Percentiles rank a stretch among this genome's conserved stretches.
Evolutionary conservation across 352 stramenopile species (phyloP).

Genomic region (Phytophthora palmivora): DNA sequence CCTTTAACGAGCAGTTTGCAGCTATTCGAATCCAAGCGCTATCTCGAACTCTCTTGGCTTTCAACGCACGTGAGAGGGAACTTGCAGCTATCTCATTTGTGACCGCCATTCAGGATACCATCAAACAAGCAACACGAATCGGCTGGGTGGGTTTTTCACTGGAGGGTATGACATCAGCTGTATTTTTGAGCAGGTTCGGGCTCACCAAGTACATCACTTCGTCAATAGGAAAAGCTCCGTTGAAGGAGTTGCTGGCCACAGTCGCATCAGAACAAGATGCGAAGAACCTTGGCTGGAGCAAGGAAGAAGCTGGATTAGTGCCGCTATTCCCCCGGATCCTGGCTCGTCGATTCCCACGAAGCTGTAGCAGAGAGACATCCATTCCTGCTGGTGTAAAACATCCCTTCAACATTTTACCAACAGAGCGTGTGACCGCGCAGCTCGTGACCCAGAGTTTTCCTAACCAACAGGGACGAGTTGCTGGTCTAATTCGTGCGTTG

Average conservation of each 20-base stretch:
- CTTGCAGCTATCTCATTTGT: conserved; percentile 59
- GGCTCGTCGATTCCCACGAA: conserved; percentile 46
- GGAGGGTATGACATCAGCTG: conserved; percentile 66
- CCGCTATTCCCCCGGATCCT: conserved; percentile 29
- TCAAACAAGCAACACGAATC: conserved; percentile 34
- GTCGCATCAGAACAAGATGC: conserved; percentile 43
- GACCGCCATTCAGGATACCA: conserved; percentile 36
- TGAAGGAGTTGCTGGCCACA: conserved; percentile 44
- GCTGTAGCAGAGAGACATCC: conserved; percentile 24
- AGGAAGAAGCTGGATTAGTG: conserved; percentile 62
- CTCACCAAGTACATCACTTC: conserved; percentile 56
- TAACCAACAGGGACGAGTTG: conserved; percentile 75
- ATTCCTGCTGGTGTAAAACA: conserved; percentile 51
- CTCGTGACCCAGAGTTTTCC: conserved; percentile 64
- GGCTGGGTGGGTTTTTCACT: conserved; percentile 76
- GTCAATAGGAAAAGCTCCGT: conserved; percentile 32
- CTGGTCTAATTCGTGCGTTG: conserved; percentile 58
- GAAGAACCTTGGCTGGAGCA: conserved; percentile 61
- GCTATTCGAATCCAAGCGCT: conserved; percentile 73
- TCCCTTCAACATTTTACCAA: conserved; percentile 69
- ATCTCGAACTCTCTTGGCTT: conserved; percentile 52
- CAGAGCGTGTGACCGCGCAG: conserved; percentile 53
- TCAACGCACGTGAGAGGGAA: conserved; percentile 28
- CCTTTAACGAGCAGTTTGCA: conserved; percentile 73
- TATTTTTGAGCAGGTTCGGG: conserved; percentile 67